phyloP scores from a whole-genome alignment of 176 grass and related monocot species.

The Poa pratensis region DNA sequence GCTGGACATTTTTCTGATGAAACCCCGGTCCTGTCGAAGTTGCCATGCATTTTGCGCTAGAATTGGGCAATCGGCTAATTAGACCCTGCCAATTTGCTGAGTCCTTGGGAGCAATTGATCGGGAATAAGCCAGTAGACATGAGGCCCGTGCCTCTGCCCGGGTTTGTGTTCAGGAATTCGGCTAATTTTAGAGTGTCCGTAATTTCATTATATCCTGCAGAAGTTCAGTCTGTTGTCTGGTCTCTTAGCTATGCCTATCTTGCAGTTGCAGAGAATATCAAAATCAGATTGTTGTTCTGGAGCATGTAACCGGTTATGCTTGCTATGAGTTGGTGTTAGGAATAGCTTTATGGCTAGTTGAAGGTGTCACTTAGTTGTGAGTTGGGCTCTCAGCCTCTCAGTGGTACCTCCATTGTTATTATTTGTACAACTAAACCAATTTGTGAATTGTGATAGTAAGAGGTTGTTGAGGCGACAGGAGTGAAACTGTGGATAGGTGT shows the following conservation, averaged over 20 bases:
- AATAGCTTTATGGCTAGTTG: neutral
- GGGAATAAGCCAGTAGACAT: neutral
- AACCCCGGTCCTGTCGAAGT: neutral
- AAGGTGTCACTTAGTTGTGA: conserved; percentile 2
- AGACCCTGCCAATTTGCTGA: neutral
- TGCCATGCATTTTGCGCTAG: neutral
- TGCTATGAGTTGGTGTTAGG: neutral
- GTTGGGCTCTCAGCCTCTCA: neutral
- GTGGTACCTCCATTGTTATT: neutral
- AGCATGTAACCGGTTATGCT: neutral
- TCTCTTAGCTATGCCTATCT: neutral
- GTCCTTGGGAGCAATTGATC: neutral
- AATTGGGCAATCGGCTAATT: neutral
- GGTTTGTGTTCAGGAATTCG: neutral
- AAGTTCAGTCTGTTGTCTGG: neutral
- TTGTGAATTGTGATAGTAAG: neutral
- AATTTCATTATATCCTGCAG: neutral
- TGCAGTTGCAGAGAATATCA: neutral
- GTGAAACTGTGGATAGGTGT: neutral
- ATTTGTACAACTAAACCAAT: neutral
- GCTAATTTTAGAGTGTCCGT: neutral
- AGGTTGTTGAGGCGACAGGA: neutral
- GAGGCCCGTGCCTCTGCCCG: neutral
- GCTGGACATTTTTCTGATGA: neutral
- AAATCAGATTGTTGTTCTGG: neutral